Base-by-base conservation (phyloP, 495 filamentous ascomycete genomes). In the Penicillium cataractarum region DNA sequence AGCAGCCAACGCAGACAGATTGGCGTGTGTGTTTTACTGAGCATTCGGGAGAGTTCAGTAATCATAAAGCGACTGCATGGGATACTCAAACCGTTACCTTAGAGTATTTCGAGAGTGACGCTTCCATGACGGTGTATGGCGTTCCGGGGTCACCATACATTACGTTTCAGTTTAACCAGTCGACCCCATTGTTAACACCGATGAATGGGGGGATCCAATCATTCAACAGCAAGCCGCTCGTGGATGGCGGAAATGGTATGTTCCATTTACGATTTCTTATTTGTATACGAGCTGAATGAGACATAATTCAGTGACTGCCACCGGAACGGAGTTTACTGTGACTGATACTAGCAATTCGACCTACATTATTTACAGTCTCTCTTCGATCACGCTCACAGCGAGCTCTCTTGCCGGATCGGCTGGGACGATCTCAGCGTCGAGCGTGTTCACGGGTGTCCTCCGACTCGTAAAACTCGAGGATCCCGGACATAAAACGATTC, bases 21-120 rank as follows among this genome's bases (percentile, higher is more conserved):
- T 42, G 39, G 39, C 39, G 39, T 42, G 39, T 42, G 7, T n/a
- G 39, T 42, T 42, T 42, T n/a, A 42, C 39, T n/a, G 39, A 42
- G 17, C 39, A 42, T n/a, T 42, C 39, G 39, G 39, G 39, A n/a
- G 17, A 42, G 39, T 42, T 42, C 39, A 42, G 39, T 42, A 42
- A 42, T n/a, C 39, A 42, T 42, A 42, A 42, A 42, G 39, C 39
- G 15, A 42, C 39, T 42, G 39, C 39, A 42, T 42, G 39, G 39
- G 39, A 42, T 42, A 42, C 39, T 42, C 39, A 42, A 42, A 42
- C 39, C 10, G 39, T 42, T 42, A 42, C 39, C 39, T 42, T 42
- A n/a, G 17, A 42, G 39, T 42, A 42, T 42, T 42, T 42, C 39
- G 39, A 19, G 39, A 42, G 17, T 9, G 39, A n/a, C 17, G 39